Evolutionary conservation across 2,329 filamentous ascomycete genomes (phyloP).

Genomic region (Lecanoromycetidae sp.): DNA sequence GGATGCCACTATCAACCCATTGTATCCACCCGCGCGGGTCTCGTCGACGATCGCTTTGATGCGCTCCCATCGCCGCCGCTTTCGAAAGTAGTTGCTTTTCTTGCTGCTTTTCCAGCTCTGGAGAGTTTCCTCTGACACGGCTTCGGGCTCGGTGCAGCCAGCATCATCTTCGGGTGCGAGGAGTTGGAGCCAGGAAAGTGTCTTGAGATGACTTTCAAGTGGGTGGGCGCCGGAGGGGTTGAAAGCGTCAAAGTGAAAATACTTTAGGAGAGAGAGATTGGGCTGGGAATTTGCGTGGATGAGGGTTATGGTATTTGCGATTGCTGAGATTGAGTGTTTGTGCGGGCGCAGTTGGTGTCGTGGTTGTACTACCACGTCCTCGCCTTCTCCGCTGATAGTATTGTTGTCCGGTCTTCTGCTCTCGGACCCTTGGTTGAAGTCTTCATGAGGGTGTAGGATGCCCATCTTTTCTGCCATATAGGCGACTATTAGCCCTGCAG

Average conservation of each 20-base stretch:
- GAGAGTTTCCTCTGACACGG: conserved; percentile 49
- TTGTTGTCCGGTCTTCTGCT: conserved; percentile 4
- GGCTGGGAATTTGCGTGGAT: conserved; percentile 74
- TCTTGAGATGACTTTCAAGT: conserved; percentile 66
- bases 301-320: conserved; percentile 55
- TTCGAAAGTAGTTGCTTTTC: conserved; percentile 75
- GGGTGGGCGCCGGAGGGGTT: conserved; percentile 58
- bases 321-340: not conserved
- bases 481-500: conserved; percentile 67
- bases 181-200: conserved; percentile 85
- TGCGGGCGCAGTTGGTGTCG: not conserved
- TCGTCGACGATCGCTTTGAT: conserved; percentile 61
- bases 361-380: too few relatives aligned
- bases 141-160: conserved; percentile 56
- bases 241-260: conserved; percentile 71
- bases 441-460: conserved; percentile 55
- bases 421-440: not conserved
- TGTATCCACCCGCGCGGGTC: conserved; percentile 63
- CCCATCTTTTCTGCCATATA: conserved; percentile 83
- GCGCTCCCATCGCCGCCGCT: conserved; percentile 69
- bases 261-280: conserved; percentile 75
- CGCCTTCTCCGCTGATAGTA: conserved; percentile 12
- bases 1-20: conserved; percentile 70
- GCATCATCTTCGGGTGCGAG: conserved; percentile 63
- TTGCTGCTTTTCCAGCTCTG: conserved; percentile 67